Conservation (phyloP, 331 rosid species). For the Acacia concinna region DNA sequence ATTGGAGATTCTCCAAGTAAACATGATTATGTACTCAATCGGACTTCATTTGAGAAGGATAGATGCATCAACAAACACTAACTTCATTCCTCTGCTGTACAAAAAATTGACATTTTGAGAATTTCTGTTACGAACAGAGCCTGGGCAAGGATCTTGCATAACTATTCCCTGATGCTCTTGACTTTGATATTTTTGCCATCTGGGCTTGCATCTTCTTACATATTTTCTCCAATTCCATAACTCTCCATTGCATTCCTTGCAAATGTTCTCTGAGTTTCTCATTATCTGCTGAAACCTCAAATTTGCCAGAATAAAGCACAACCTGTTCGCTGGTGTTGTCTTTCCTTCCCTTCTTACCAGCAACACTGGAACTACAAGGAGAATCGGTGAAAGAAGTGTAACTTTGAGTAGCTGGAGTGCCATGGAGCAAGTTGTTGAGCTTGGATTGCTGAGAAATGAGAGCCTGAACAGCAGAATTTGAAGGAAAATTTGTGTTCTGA, state of each 20-base stretch:
- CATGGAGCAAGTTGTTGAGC: constrained; percentile 59
- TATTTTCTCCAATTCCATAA: constrained; percentile 71
- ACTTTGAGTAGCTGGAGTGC: constrained; percentile 30
- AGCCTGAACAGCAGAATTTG: constrained; percentile 60
- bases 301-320: constrained; percentile 55
- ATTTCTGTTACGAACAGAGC: constrained; percentile 62
- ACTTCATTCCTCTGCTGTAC: constrained; percentile 44
- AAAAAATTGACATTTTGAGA: constrained; percentile 31
- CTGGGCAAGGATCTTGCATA: constrained; percentile 74
- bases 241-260: constrained; percentile 93
- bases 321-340: constrained; percentile 51
- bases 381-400: constrained; percentile 41
- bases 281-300: constrained; percentile 50
- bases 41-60: constrained; percentile 16
- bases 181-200: constrained; percentile 71
- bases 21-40: constrained; percentile 3
- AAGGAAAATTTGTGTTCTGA: constrained; percentile 62
- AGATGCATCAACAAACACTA: constrained; percentile 29
- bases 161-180: constrained; percentile 54
- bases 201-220: constrained; percentile 79
- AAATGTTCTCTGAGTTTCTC: constrained; percentile 65
- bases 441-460: constrained; percentile 62
- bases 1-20: constrained; percentile 7
- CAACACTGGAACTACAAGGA: constrained; percentile 37
- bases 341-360: constrained; percentile 39